A percentile compares a stretch with the other conserved stretches of the same genome.
These are phyloP conservation scores for Cladophialophora psammophila DNA, from an alignment of 2,329 filamentous ascomycete species.

Conservation along the genomic window DNA sequence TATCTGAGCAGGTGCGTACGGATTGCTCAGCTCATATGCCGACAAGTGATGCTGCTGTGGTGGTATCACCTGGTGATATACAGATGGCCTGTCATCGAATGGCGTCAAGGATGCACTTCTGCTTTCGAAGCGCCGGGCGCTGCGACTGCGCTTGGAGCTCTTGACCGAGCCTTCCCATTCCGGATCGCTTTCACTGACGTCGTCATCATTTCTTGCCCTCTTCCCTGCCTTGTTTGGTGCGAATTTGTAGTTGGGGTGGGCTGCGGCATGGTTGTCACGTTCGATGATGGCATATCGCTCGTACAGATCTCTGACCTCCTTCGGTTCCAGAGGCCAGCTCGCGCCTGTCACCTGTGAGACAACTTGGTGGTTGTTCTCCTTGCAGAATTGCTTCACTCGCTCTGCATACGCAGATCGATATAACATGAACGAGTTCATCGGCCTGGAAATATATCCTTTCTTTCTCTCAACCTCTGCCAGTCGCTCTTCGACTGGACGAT, in stretches of 20 bases:
- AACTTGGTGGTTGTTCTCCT: slow-evolving; percentile 90
- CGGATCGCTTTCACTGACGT: slow-evolving; percentile 46
- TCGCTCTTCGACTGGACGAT: slow-evolving; percentile 71
- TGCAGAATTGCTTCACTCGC: slow-evolving; percentile 79
- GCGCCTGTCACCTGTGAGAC: slow-evolving; percentile 86
- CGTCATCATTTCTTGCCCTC: slow-evolving; percentile 52
- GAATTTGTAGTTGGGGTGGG: slow-evolving; percentile 94
- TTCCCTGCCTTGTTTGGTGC: slow-evolving; percentile 75
- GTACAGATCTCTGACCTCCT: slow-evolving; percentile 76
- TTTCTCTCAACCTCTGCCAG: slow-evolving; percentile 71
- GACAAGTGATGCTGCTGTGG: slow-evolving; percentile 34
- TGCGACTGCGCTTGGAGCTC: slow-evolving; percentile 38
- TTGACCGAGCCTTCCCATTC: slow-evolving; percentile 40
- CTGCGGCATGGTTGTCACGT: slow-evolving; percentile 80
- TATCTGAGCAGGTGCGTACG: slow-evolving; percentile 41
- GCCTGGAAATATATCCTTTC: slow-evolving; percentile 83
- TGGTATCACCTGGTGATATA: slow-evolving; percentile 27
- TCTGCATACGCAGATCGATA: slow-evolving; percentile 94
- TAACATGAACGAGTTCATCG: slow-evolving; percentile 98
- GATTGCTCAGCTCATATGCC: slow-evolving; percentile 37
- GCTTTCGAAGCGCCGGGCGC: slow-evolving; percentile 33
- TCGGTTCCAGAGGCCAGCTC: slow-evolving; percentile 83
- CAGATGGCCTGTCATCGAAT: slow-evolving; percentile 34
- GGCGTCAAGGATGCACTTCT: slow-evolving; percentile 38
- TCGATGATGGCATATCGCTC: slow-evolving; percentile 81